Evolutionary conservation across 306 rosid species (phyloP), one percentile per base, ranked within the genome.

Genomic region (Lathyrus sativus): DNA sequence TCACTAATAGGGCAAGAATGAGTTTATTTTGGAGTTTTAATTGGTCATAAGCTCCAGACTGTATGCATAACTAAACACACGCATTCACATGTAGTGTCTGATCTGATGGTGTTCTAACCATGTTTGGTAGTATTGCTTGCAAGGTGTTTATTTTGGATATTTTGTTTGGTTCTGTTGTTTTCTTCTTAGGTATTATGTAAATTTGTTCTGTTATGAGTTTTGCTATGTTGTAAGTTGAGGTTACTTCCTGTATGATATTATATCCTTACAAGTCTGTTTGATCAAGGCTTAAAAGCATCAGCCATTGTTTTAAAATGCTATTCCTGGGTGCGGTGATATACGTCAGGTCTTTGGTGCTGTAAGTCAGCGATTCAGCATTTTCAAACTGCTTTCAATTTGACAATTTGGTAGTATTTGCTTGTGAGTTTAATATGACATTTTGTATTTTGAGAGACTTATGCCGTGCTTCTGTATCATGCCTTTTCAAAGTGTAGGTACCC

Each of bases 181-280:
- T 12, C 26, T 56, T 13, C 26, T 56, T 13, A 39, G 18, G 35
- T 41, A 31, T 60, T 51, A 12, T 1, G 60, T 67, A 68, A 31
- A 35, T 55, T 29, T 24, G 55, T 9, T 50, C 26, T 37, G 33
- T 62, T 51, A 9, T 51, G 19, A 51, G 28, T 19, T 49, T 49
- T 49, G 56, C 56, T 15, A 49, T 49, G 55, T 17, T 49, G 14
- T 57, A 62, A 49, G 61, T 61, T 24, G 44, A 42, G 65, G 65
- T 22, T 28, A 67, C 18, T 24, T 33, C 39, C 17, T 57, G n/a
- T 24, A 9, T 28, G 18, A 37, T 53, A 54, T 66, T 18, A 19
- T 28, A 66, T 60, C 53, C 57, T 59, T 78, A 4, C 7, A 26
- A 57, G 63, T 37, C n/a, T 66, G 73, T 46, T 67, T 41, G 33